Evolutionary conservation across 2,329 filamentous ascomycete genomes (phyloP).

Genomic region (Aspergillus novofumigatus): DNA sequence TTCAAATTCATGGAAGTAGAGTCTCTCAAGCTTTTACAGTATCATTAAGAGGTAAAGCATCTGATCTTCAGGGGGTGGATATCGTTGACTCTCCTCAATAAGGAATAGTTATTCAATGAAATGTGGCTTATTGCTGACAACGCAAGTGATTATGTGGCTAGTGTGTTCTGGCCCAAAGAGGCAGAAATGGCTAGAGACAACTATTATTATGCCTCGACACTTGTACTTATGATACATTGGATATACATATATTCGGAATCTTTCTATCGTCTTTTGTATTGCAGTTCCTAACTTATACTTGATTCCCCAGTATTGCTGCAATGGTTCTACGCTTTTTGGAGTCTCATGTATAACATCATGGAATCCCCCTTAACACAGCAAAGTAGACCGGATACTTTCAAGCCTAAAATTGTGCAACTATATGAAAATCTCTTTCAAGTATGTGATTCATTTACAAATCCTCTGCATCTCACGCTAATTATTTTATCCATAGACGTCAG

Average conservation of each 20-base stretch:
- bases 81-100: background rate
- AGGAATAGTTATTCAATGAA: constrained; percentile 1
- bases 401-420: constrained; percentile 87
- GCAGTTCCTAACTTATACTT: background rate
- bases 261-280: background rate
- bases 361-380: constrained; percentile 95
- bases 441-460: constrained; percentile 15
- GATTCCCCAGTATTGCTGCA: constrained; percentile 13
- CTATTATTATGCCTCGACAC: background rate
- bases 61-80: background rate
- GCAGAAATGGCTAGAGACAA: background rate
- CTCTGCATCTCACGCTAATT: constrained; percentile 1
- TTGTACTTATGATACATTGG: background rate
- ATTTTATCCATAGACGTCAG: constrained; percentile 52
- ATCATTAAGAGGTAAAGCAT: background rate
- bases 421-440: constrained; percentile 77
- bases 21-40: background rate
- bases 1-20: background rate
- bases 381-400: constrained; percentile 81
- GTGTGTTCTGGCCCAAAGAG: constrained; percentile 1
- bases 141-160: constrained; percentile 6
- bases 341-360: constrained; percentile 49
- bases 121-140: constrained; percentile 4
- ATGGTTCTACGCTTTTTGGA: constrained; percentile 13
- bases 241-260: background rate